Conservation (phyloP, 2,329 filamentous ascomycete species). For the Epichloe elymi region DNA sequence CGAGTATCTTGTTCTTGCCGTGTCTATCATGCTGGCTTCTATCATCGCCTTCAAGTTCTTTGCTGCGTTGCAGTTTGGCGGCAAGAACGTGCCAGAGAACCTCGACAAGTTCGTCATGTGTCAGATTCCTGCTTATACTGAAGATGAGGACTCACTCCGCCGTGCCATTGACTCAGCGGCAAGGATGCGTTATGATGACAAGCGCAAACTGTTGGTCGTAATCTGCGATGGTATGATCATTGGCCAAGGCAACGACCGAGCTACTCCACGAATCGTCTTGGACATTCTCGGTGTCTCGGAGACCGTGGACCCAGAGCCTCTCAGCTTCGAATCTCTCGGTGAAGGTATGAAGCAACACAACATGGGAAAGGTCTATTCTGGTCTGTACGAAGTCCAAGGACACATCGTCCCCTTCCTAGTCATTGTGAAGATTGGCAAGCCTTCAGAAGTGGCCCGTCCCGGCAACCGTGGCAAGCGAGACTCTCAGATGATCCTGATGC, state of each 20-base stretch:
- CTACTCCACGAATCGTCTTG: conserved; percentile 88
- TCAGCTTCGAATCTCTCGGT: conserved; percentile 93
- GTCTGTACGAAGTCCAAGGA: conserved; percentile 92
- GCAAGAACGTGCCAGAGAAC: conserved; percentile 85
- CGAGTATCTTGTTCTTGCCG: conserved; percentile 74
- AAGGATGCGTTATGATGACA: conserved; percentile 93
- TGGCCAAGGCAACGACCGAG: conserved; percentile 91
- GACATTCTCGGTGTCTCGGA: conserved; percentile 95
- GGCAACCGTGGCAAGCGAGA: conserved; percentile 99
- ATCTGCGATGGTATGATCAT: conserved; percentile 99
- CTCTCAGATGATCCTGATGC: conserved; percentile 96
- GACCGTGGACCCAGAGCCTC: conserved; percentile 82
- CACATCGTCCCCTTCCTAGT: conserved; percentile 98
- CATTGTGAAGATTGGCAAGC: conserved; percentile 93
- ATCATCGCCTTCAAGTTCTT: conserved; percentile 95
- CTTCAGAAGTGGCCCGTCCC: conserved; percentile 85
- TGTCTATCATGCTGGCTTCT: conserved; percentile 65
- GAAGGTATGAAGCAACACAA: conserved; percentile 97
- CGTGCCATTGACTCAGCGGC: conserved; percentile 95
- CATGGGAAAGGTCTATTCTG: conserved; percentile 98
- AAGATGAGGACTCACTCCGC: conserved; percentile 93
- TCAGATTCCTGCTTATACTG: conserved; percentile 93
- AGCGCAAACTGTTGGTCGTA: conserved; percentile 86
- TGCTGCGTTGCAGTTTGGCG: conserved; percentile 85
- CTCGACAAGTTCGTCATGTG: conserved; percentile 98